phyloP scores from a whole-genome alignment of 108 stramenopile species.

The Skeletonema potamos region DNA sequence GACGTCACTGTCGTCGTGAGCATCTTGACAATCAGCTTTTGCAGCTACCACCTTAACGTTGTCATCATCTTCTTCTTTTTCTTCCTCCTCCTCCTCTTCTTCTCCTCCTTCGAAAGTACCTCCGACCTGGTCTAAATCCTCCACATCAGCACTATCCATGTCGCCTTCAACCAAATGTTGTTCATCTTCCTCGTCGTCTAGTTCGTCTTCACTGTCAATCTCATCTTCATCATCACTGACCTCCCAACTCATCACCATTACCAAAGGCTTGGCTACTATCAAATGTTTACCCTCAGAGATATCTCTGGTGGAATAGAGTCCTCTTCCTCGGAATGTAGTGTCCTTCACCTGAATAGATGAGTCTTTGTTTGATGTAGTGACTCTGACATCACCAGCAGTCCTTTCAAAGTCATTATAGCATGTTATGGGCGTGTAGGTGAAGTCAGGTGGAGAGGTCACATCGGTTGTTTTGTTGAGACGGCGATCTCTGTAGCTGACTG shows the following conservation, averaged over 20 bases:
- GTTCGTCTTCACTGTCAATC: slow-evolving; percentile 10
- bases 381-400: background rate
- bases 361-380: slow-evolving; percentile 21
- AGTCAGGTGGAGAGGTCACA: slow-evolving; percentile 46
- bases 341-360: slow-evolving; percentile 35
- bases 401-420: slow-evolving; percentile 6
- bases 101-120: slow-evolving; percentile 24
- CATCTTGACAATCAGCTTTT: background rate
- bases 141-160: background rate
- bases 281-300: slow-evolving; percentile 53
- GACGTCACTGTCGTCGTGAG: background rate
- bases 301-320: slow-evolving; percentile 51
- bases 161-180: background rate
- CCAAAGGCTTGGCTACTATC: slow-evolving; percentile 58
- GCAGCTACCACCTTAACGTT: background rate
- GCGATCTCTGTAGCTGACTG: slow-evolving; percentile 42
- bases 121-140: background rate
- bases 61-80: slow-evolving; percentile 22
- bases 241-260: slow-evolving; percentile 63
- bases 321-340: slow-evolving; percentile 52
- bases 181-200: slow-evolving; percentile 15
- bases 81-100: background rate
- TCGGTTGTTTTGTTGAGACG: slow-evolving; percentile 11
- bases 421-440: slow-evolving; percentile 43
- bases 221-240: slow-evolving; percentile 34